Conservation (phyloP, 495 filamentous ascomycete species). For the Talaromyces proteolyticus region DNA sequence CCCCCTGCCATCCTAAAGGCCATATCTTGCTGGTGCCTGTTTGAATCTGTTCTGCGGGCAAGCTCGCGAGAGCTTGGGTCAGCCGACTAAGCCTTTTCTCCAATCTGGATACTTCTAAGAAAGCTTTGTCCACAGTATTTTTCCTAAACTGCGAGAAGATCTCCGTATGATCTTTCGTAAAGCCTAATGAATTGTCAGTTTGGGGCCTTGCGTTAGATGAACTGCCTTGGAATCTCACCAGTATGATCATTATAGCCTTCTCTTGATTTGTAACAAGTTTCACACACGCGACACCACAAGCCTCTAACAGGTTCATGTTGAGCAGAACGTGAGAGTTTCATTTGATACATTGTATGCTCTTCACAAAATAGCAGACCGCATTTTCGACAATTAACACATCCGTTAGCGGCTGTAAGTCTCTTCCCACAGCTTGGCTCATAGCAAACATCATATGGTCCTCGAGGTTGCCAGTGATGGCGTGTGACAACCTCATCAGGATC, state of each 20-base stretch:
- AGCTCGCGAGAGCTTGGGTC: slow-evolving; percentile 72
- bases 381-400: slow-evolving; percentile 84
- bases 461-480: slow-evolving; percentile 80
- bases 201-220: too few relatives aligned
- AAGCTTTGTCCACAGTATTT: slow-evolving; percentile 73
- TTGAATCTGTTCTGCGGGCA: slow-evolving; percentile 54
- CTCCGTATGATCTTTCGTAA: slow-evolving; percentile 62
- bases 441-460: slow-evolving; percentile 68
- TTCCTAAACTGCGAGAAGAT: slow-evolving; percentile 63
- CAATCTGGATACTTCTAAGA: slow-evolving; percentile 78
- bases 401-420: slow-evolving; percentile 68
- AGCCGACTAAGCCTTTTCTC: slow-evolving; percentile 90
- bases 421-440: slow-evolving; percentile 82
- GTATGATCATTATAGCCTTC: slow-evolving; percentile 92
- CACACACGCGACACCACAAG: slow-evolving; percentile 91
- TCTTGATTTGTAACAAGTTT: slow-evolving; percentile 95
- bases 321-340: slow-evolving; percentile 89
- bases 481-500: slow-evolving; percentile 90
- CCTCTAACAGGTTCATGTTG: slow-evolving; percentile 89
- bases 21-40: slow-evolving; percentile 44
- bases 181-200: slow-evolving; percentile 23
- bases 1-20: slow-evolving; percentile 53
- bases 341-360: slow-evolving; percentile 99
- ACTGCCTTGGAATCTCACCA: slow-evolving; percentile 22
- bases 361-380: slow-evolving; percentile 95